Evolutionary conservation across 2,329 filamentous ascomycete genomes (phyloP).

Genomic region (Colletotrichum melonis): DNA sequence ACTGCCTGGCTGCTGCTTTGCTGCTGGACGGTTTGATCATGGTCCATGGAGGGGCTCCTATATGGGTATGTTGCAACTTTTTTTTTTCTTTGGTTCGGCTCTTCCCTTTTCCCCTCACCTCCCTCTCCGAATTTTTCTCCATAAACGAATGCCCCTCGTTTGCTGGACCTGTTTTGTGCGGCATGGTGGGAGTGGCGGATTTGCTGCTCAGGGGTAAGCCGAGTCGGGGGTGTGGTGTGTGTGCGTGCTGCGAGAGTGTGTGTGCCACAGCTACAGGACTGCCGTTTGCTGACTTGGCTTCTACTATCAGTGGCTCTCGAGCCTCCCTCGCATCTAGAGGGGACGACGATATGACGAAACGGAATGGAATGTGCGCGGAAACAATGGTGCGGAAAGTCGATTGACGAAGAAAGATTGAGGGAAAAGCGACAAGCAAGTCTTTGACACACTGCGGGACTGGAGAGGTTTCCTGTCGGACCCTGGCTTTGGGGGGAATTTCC

Average conservation of each 20-base stretch:
- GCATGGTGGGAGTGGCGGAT: neutral
- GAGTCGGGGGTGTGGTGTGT: neutral
- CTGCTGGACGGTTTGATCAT: slow-evolving; percentile 6
- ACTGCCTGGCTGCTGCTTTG: neutral
- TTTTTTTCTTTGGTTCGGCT: neutral
- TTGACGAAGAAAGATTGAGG: neutral
- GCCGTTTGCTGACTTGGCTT: slow-evolving; percentile 24
- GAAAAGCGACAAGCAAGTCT: neutral
- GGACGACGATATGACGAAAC: neutral
- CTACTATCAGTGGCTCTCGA: slow-evolving; percentile 18
- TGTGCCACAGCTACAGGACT: neutral
- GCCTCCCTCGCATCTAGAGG: neutral
- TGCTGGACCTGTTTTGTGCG: neutral
- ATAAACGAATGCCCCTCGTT: neutral
- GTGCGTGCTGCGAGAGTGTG: neutral
- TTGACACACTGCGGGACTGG: slow-evolving; percentile 20
- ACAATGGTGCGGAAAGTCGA: neutral
- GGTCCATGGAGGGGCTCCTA: slow-evolving; percentile 1
- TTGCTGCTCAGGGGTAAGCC: slow-evolving; percentile 18
- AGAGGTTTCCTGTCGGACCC: slow-evolving; percentile 29
- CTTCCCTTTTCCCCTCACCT: neutral
- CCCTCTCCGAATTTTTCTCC: neutral
- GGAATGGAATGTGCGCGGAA: neutral
- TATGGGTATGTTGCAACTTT: slow-evolving; percentile 20
- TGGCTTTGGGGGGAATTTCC: slow-evolving; percentile 16